phyloP scores from a whole-genome alignment of 176 grass and related monocot species.

The Hsuehochloa calcarea region DNA sequence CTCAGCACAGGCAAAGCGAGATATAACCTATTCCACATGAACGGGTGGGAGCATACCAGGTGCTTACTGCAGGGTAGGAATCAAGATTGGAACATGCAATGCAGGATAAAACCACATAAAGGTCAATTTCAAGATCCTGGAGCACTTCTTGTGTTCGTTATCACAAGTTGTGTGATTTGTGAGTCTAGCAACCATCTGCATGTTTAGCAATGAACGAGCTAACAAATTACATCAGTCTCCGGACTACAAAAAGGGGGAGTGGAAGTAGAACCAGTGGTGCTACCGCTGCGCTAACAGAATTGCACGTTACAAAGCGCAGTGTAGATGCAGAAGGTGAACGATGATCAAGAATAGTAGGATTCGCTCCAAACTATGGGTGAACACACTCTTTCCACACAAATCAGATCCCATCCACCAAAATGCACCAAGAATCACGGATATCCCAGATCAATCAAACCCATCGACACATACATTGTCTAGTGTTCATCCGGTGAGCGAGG shows the following conservation, averaged over 20 bases:
- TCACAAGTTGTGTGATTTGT: no score
- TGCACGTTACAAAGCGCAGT: no score
- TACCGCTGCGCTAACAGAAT: not conserved
- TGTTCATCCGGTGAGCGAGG: not conserved
- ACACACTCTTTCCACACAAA: not conserved
- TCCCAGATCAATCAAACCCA: not conserved
- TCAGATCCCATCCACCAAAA: not conserved
- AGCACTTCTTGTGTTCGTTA: no score
- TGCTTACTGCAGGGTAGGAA: not conserved
- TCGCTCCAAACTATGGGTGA: not conserved
- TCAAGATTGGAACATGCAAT: conserved; percentile 1
- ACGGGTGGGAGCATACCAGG: not conserved
- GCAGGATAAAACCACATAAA: not conserved
- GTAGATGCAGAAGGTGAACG: no score
- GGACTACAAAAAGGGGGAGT: not conserved
- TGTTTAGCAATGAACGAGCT: not conserved
- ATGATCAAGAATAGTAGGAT: not conserved
- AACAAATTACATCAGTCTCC: not conserved
- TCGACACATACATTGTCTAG: not conserved
- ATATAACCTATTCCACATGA: no score
- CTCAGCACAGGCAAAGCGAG: no score
- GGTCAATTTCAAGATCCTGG: no score
- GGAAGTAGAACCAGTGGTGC: not conserved
- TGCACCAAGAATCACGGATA: not conserved
- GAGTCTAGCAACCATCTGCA: no score